Evolutionary conservation across 441 rosid species (phyloP), one percentile per base, ranked within the genome.

Genomic region (Erysimum pusillum): DNA sequence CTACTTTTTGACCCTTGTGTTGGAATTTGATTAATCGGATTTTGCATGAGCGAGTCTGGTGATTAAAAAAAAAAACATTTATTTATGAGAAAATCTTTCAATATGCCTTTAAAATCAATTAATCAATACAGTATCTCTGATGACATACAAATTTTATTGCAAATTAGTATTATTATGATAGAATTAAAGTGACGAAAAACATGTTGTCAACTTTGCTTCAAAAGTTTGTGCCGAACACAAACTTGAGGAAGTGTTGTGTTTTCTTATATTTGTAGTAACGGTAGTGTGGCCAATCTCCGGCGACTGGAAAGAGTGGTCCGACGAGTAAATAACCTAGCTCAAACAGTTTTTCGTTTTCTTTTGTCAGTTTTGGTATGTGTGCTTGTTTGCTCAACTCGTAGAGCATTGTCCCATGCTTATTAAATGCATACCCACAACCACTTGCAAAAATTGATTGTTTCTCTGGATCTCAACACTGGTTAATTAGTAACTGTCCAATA

Each of bases 1-100:
- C 68, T 61, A 58, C 76, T 49, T 65, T 64, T 77, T 71, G 73
- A 71, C 67, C 31, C 53, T 45, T 61, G 53, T 56, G 60, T 61
- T 62, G 15, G 63, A 67, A 44, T 39, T 52, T 64, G 12, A 69
- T 48, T 60, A 25, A 49, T 51, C 36, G 18, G 67, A 49, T 67
- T 67, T 67, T 13, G 67, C 31, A 48, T 31, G 52, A 58, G 73
- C 39, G 12, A 61, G 32, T 51, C 68, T 5, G 44, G 62, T 25
- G 28, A 1, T 25, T 25, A 1, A 25, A 25, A 25, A 25, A 25
- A 25, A 2, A 25, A 1, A 22, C 2, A 22, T 22, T 25, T 25
- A 25, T 6, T 28, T 54, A 25, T 28, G 35, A 25, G 8, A 51
- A 13, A 6, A 6, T 39, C 49, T 18, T 59, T 38, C 31, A n/a